Conservation (phyloP, 2,329 filamentous ascomycete species). For the Diaporthe vexans region DNA sequence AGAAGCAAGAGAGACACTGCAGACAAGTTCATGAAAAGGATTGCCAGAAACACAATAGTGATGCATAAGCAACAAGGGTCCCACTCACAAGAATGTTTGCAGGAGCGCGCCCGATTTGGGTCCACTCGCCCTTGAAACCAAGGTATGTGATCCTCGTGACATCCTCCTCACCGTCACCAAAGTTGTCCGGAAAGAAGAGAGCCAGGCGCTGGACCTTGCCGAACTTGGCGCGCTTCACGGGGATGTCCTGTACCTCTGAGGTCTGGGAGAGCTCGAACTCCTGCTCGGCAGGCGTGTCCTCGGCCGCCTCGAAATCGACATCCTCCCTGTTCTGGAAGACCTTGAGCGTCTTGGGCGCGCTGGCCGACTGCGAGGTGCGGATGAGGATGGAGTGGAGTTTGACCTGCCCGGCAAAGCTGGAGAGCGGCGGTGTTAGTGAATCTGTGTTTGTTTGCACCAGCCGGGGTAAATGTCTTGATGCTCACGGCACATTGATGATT, state of each 20-base stretch:
- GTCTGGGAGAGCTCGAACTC: slow-evolving; percentile 83
- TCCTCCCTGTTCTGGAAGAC: slow-evolving; percentile 89
- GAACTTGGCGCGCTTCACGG: slow-evolving; percentile 90
- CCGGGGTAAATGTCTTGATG: slow-evolving; percentile 43
- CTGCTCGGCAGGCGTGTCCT: slow-evolving; percentile 80
- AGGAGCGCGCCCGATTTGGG: slow-evolving; percentile 86
- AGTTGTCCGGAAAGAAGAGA: slow-evolving; percentile 95
- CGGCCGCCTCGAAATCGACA: slow-evolving; percentile 85
- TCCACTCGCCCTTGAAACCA: slow-evolving; percentile 95
- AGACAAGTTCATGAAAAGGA: neutral
- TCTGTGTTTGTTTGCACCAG: slow-evolving; percentile 9
- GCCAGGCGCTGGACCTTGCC: slow-evolving; percentile 85
- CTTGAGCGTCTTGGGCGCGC: slow-evolving; percentile 86
- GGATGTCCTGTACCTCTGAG: slow-evolving; percentile 86
- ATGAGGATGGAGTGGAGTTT: slow-evolving; percentile 92
- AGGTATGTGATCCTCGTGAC: slow-evolving; percentile 85
- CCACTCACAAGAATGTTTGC: slow-evolving; percentile 75
- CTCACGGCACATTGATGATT: slow-evolving; percentile 91
- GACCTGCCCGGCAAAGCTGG: slow-evolving; percentile 91
- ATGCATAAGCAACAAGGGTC: neutral
- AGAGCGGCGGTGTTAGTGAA: neutral
- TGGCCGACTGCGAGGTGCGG: slow-evolving; percentile 78
- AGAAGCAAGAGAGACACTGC: neutral
- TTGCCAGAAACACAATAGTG: neutral
- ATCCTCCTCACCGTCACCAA: slow-evolving; percentile 83